phyloP scores from a whole-genome alignment of 2,329 filamentous ascomycete species.

The Aspergillus felis region DNA sequence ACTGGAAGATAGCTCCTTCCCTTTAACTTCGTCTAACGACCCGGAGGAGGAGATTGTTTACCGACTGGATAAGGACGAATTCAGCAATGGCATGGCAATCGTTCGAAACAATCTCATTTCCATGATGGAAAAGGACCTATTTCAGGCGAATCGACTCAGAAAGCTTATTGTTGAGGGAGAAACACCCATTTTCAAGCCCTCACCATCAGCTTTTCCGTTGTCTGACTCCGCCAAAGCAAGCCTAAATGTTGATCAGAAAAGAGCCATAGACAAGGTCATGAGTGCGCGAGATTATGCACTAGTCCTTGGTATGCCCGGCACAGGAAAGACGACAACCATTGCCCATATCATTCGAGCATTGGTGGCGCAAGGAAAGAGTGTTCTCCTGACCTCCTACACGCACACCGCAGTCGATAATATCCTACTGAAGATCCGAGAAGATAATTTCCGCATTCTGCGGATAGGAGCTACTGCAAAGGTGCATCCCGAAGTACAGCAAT shows the following conservation, averaged over 20 bases:
- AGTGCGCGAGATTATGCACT: conserved; percentile 90
- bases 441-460: conserved; percentile 75
- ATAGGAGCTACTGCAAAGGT: conserved; percentile 82
- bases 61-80: conserved; percentile 94
- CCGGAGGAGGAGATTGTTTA: conserved; percentile 59
- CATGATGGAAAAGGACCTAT: conserved; percentile 77
- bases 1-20: conserved; percentile 48
- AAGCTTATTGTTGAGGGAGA: conserved; percentile 74
- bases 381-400: conserved; percentile 90
- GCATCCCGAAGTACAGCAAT: conserved; percentile 80
- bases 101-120: conserved; percentile 91
- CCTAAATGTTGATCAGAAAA: conserved; percentile 82
- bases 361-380: conserved; percentile 83
- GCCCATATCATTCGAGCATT: conserved; percentile 93
- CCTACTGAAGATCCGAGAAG: conserved; percentile 78
- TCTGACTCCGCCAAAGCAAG: conserved; percentile 52
- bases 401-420: conserved; percentile 99
- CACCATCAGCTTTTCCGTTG: conserved; percentile 61
- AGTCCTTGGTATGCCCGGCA: conserved; percentile 97
- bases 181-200: conserved; percentile 67
- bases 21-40: conserved; percentile 28
- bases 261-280: conserved; percentile 92
- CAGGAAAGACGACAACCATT: conserved; percentile 97
- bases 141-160: conserved; percentile 68
- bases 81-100: conserved; percentile 94